Conservation (phyloP, 306 rosid species). For the Castanea crenata region DNA sequence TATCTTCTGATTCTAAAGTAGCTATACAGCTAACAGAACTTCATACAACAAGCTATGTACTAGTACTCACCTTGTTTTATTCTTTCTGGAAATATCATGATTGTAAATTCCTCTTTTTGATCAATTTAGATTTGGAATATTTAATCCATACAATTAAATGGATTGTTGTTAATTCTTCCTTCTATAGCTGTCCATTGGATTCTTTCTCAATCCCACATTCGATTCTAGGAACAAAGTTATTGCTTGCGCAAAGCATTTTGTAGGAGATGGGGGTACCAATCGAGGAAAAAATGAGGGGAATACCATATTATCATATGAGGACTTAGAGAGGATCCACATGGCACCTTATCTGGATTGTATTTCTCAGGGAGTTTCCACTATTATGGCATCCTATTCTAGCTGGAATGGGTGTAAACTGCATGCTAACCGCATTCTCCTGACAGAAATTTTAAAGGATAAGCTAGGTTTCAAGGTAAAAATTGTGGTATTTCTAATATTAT, state of each 20-base stretch:
- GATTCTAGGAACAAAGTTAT: constrained; percentile 63
- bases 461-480: constrained; percentile 75
- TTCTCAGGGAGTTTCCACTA: constrained; percentile 75
- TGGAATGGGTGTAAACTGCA: constrained; percentile 80
- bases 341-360: constrained; percentile 87
- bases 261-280: constrained; percentile 90
- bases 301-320: constrained; percentile 63
- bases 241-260: constrained; percentile 95
- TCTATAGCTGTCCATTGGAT: background rate
- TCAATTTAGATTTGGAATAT: too few relatives aligned
- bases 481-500: background rate
- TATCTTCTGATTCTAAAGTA: background rate
- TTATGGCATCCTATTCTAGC: constrained; percentile 87
- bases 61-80: background rate
- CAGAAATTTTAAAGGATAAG: constrained; percentile 71
- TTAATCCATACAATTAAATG: too few relatives aligned
- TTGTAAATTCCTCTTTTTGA: constrained; percentile 5
- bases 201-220: constrained; percentile 14
- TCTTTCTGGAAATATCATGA: background rate
- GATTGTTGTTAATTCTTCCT: background rate
- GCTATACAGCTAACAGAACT: background rate
- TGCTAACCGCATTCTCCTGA: constrained; percentile 58
- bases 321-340: constrained; percentile 77
- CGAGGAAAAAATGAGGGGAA: constrained; percentile 80
- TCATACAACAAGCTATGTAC: background rate